Evolutionary conservation across 2,329 filamentous ascomycete genomes (phyloP).

Genomic region (Botrytis galanthina): DNA sequence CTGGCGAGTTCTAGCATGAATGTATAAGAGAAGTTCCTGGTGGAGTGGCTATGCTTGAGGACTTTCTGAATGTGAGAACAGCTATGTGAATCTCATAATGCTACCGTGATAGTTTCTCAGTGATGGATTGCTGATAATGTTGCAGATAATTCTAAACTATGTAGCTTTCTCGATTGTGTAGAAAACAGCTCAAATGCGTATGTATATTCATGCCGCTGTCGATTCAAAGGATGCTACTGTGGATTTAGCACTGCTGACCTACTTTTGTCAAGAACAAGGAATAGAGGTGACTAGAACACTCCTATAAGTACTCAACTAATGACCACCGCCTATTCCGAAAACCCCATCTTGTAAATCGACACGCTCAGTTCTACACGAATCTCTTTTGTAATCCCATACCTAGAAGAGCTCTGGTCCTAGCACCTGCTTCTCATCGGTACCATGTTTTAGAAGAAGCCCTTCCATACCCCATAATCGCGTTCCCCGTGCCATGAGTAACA

Average conservation of each 20-base stretch:
- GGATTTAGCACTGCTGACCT: rapidly evolving
- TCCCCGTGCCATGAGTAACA: rapidly evolving
- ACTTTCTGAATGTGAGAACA: not conserved
- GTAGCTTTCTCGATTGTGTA: not conserved
- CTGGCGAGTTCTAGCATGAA: too few relatives aligned
- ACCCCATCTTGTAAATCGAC: not conserved
- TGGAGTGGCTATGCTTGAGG: not conserved
- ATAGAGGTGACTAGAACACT: not conserved
- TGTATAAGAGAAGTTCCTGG: not conserved
- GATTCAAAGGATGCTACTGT: rapidly evolving
- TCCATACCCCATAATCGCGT: not conserved
- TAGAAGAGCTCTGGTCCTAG: not conserved
- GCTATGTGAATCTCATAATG: not conserved
- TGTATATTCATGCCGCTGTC: not conserved
- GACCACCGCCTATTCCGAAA: not conserved
- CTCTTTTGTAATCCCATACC: too few relatives aligned
- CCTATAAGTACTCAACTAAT: rapidly evolving
- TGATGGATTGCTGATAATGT: not conserved
- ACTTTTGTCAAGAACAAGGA: not conserved
- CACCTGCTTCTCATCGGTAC: not conserved
- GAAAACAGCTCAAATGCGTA: too few relatives aligned
- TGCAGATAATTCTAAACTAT: not conserved
- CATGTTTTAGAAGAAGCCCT: not conserved
- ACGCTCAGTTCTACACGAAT: too few relatives aligned
- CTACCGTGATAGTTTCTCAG: not conserved